These are phyloP conservation scores for Phialophora macrospora DNA, from an alignment of 2,329 filamentous ascomycete species.

Conservation along the genomic window DNA sequence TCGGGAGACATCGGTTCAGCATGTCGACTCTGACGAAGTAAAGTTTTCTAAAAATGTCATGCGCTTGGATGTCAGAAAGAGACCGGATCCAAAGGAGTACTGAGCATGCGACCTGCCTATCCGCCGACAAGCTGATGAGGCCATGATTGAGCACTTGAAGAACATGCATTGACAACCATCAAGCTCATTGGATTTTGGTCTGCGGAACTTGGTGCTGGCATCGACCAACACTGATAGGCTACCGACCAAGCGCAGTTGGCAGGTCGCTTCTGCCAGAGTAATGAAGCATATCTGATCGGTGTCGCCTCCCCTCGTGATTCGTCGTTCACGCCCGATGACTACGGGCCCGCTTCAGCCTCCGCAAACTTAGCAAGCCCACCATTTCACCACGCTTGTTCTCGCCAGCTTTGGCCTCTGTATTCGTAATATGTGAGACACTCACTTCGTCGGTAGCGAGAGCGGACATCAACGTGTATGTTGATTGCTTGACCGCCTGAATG, in stretches of 20 bases:
- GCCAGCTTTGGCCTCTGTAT: not conserved
- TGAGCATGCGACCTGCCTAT: conserved; percentile 14
- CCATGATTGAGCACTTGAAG: not conserved
- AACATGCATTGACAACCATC: not conserved
- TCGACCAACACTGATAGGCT: not conserved
- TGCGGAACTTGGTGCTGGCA: not conserved
- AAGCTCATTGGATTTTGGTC: not conserved
- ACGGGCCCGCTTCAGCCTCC: not conserved
- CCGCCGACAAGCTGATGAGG: not conserved
- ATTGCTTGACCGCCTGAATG: not conserved
- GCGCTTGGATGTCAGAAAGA: not conserved
- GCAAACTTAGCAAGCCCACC: not conserved
- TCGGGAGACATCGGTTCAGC: not conserved
- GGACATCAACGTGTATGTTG: not conserved
- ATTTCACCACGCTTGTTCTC: not conserved
- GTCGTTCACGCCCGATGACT: not conserved
- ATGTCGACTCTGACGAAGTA: not conserved
- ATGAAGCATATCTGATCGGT: not conserved
- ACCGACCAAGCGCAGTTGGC: not conserved
- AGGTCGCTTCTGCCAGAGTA: not conserved
- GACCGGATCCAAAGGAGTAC: conserved; percentile 11
- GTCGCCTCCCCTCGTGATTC: not conserved
- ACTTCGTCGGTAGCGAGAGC: not conserved
- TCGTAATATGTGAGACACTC: not conserved
- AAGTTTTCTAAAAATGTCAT: conserved; percentile 13